Evolutionary conservation across 306 rosid species (phyloP), one percentile per base, ranked within the genome.

Genomic region (Casuarina glauca): DNA sequence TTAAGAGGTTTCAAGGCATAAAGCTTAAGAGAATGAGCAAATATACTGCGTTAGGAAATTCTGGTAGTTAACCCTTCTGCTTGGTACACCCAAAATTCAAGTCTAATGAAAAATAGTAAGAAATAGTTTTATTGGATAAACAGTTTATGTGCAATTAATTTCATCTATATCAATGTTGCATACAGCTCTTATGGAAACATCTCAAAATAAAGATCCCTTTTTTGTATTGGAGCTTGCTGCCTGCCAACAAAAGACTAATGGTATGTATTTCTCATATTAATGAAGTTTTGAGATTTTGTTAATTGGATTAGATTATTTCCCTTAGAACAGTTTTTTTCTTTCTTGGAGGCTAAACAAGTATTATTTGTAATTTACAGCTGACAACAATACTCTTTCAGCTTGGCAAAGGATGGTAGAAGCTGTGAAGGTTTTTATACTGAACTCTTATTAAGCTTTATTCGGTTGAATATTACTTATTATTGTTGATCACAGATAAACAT

Each of bases 141-240:
- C 45, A 19, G 63, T 49, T 51, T 74, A 36, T 3, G 13, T 51
- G 69, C 11, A 46, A 66, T 71, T 57, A 50, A 43, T 71, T 62
- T 74, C 58, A 54, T 84, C 50, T 74, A 43, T 72, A 72, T 58
- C 57, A 38, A 42, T 82, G 74, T 63, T 83, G 77, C 76, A 44
- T 78, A 77, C 87, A 93, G 97, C 71, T 81, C 91, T 93, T 63
- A 89, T 87, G 82, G 91, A 91, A 72, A 78, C 97, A 81, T 85
- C 91, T 55, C 93, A 79, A 58, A 4, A 50, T 66, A 89, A 91
- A 83, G 96, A 93, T 83, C 94, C 96, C 49, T 78, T 89, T 73
- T 89, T 89, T 72, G 16, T 80, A 44, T 76, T 93, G 57, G 96
- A 93, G 82, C 84, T 86, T 57, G 84, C 79, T 75, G 81, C 80